Conservation (phyloP, 2,329 filamentous ascomycete genomes). For the Colletotrichum sp. region DNA sequence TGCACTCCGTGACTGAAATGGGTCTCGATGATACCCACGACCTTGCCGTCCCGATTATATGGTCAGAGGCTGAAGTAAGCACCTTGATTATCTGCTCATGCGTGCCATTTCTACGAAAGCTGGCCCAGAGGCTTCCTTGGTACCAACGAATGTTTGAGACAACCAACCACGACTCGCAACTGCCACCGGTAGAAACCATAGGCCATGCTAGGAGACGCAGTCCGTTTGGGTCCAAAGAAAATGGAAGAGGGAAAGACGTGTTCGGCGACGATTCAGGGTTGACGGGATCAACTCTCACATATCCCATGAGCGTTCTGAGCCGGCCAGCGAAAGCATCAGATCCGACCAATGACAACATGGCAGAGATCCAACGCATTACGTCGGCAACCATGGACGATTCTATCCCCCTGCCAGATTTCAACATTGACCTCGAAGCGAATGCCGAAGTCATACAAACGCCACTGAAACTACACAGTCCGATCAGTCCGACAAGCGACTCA, state of each 20-base stretch:
- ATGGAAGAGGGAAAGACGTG: not conserved
- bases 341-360: not conserved
- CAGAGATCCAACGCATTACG: not conserved
- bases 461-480: not conserved
- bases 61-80: constrained; percentile 32
- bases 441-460: not conserved
- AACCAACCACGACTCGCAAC: constrained; percentile 2
- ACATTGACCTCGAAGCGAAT: not conserved
- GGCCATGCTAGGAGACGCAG: not conserved
- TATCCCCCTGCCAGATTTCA: rapidly evolving
- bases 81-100: constrained; percentile 34
- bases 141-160: constrained; percentile 29
- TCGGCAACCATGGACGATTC: not conserved
- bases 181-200: not conserved
- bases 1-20: constrained; percentile 25
- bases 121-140: constrained; percentile 28
- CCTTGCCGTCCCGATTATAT: constrained; percentile 30
- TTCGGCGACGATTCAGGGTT: not conserved
- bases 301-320: not conserved
- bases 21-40: constrained; percentile 26
- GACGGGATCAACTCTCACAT: not conserved
- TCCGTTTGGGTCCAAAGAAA: not conserved
- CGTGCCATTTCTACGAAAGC: constrained; percentile 32
- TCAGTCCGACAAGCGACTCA: not conserved
- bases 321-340: not conserved